phyloP scores from a whole-genome alignment of 176 grass and related monocot genomes.

The Leersia perrieri region DNA sequence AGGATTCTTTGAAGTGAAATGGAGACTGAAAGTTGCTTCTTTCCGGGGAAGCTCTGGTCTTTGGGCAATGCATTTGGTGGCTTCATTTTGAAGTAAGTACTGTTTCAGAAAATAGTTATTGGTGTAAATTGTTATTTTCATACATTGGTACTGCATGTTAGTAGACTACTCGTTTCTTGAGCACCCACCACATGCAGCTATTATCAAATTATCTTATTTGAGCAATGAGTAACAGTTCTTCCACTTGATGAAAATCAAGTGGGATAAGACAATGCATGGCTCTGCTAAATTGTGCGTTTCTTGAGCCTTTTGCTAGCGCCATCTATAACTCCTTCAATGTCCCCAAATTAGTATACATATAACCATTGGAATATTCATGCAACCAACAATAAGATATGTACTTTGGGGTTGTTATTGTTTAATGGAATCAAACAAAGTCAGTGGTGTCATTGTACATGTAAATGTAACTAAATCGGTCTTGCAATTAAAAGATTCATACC shows the following conservation, averaged over 20 bases:
- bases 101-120: slow-evolving; percentile 19
- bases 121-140: neutral
- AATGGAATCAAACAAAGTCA: slow-evolving; percentile 17
- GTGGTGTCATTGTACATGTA: slow-evolving; percentile 22
- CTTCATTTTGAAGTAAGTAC: slow-evolving; percentile 41
- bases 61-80: slow-evolving; percentile 22
- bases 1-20: neutral
- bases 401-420: neutral
- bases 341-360: neutral
- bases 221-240: slow-evolving; percentile 4
- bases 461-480: slow-evolving; percentile 26
- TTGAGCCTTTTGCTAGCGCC: neutral
- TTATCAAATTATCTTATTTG: slow-evolving; percentile 1
- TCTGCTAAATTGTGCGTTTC: neutral
- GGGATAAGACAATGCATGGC: neutral
- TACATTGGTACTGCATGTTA: neutral
- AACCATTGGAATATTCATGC: neutral
- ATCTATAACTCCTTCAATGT: neutral
- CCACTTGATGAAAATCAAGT: neutral
- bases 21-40: slow-evolving; percentile 14
- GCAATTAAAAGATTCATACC: neutral
- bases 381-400: neutral
- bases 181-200: neutral
- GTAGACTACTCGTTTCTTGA: neutral
- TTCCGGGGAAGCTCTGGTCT: neutral